A percentile compares a stretch with the other conserved stretches of the same genome.
Evolutionary conservation across 106 monocot species (phyloP).

Genomic region (Alisma plantagoaquatica): DNA sequence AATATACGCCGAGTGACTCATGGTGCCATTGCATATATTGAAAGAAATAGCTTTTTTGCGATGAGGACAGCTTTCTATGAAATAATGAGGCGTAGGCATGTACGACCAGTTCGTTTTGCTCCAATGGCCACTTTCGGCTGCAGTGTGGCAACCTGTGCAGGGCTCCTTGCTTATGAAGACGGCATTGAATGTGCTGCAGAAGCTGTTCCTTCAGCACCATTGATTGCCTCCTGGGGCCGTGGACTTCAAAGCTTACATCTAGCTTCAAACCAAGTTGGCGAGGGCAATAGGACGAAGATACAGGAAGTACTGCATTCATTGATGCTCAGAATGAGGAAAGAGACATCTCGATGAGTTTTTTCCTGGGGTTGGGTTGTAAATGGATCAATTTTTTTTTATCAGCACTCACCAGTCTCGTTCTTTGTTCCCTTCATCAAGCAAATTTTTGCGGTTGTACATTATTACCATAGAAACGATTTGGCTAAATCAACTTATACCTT

Average conservation of each 20-base stretch:
- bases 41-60: conserved; percentile 75
- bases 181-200: conserved; percentile 89
- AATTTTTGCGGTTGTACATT: too few relatives aligned
- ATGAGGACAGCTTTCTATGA: conserved; percentile 76
- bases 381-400: too few relatives aligned
- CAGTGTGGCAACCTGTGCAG: conserved; percentile 56
- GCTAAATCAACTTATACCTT: too few relatives aligned
- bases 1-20: conserved; percentile 77
- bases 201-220: conserved; percentile 50
- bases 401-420: too few relatives aligned
- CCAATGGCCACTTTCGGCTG: conserved; percentile 74
- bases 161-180: conserved; percentile 62
- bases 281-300: conserved; percentile 24
- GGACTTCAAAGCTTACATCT: conserved; percentile 64
- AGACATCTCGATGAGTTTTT: conserved; percentile 1
- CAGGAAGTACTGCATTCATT: conserved; percentile 48
- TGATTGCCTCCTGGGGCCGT: conserved; percentile 61
- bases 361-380: too few relatives aligned
- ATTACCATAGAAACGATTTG: too few relatives aligned
- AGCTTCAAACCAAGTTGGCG: conserved; percentile 44
- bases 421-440: too few relatives aligned
- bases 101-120: conserved; percentile 18
- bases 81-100: conserved; percentile 61
- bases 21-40: conserved; percentile 41
- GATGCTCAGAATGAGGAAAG: conserved; percentile 51